phyloP scores from a whole-genome alignment of 495 filamentous ascomycete species.

The Neurospora sublineolata region DNA sequence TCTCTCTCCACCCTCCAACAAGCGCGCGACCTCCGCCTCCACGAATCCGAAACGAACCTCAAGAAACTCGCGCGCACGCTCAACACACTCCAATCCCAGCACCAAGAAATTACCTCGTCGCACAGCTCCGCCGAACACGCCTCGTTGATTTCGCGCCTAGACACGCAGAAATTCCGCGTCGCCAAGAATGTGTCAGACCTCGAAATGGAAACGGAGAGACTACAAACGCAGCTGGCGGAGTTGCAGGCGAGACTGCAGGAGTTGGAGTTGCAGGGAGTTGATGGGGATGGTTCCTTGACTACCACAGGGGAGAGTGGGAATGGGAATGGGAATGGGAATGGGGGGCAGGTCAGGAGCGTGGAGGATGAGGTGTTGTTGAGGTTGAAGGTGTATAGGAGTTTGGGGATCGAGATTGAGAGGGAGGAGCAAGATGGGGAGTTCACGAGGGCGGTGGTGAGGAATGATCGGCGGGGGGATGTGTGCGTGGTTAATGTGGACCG shows the following conservation, averaged over 20 bases:
- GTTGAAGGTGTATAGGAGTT: constrained; percentile 78
- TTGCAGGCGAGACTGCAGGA: constrained; percentile 66
- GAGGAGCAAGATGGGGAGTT: constrained; percentile 65
- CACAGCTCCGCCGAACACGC: constrained; percentile 71
- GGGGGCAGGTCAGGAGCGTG: constrained; percentile 17
- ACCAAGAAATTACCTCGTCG: constrained; percentile 54
- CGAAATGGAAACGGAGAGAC: constrained; percentile 82
- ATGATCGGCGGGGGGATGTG: constrained; percentile 78
- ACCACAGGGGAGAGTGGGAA: constrained; percentile 1
- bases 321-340: neutral
- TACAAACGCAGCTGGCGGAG: constrained; percentile 70
- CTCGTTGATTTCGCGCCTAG: constrained; percentile 66
- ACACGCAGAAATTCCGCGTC: constrained; percentile 87
- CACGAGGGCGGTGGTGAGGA: constrained; percentile 75
- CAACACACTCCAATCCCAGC: constrained; percentile 53
- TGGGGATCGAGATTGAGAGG: constrained; percentile 81
- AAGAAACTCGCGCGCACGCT: constrained; percentile 65
- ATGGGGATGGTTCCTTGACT: no score
- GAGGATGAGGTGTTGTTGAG: constrained; percentile 53
- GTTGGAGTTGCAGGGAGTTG: constrained; percentile 69
- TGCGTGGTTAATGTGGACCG: constrained; percentile 90
- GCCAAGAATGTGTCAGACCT: constrained; percentile 80
- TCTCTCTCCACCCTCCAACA: constrained; percentile 68
- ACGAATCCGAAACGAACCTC: constrained; percentile 57
- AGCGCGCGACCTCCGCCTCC: constrained; percentile 63